Evolutionary conservation across 148 eudicot species (phyloP).

Genomic region (Camellia japonica): DNA sequence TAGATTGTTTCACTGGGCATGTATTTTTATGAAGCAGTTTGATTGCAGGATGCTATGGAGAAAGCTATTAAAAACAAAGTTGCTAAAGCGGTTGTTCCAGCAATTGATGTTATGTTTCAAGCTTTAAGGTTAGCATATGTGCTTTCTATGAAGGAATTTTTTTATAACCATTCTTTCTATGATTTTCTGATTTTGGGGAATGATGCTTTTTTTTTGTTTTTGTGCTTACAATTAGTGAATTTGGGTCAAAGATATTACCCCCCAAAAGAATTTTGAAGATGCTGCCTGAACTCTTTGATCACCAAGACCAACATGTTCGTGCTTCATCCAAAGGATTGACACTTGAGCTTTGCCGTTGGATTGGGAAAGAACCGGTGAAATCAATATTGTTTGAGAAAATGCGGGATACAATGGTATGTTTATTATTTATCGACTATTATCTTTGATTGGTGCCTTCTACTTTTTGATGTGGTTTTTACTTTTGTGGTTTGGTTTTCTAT

Average conservation of each 20-base stretch:
- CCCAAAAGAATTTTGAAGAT: slow-evolving; percentile 98
- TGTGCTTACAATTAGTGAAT: slow-evolving; percentile 57
- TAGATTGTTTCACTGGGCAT: not conserved
- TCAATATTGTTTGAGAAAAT: slow-evolving; percentile 94
- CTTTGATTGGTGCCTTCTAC: not conserved
- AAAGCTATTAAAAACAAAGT: slow-evolving; percentile 94
- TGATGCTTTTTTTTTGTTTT: not conserved
- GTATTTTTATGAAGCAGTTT: not conserved
- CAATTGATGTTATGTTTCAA: slow-evolving; percentile 99
- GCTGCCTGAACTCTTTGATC: slow-evolving; percentile 99
- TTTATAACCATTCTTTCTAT: not conserved
- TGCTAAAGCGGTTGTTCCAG: slow-evolving; percentile 98
- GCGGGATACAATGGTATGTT: slow-evolving; percentile 96
- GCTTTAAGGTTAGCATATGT: slow-evolving; percentile 67
- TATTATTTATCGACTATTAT: not conserved
- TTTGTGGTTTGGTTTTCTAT: slow-evolving; percentile 5
- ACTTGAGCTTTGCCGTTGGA: slow-evolving; percentile 98
- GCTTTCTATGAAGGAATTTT: not conserved
- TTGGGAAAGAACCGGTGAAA: slow-evolving; percentile 95
- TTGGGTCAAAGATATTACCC: slow-evolving; percentile 91
- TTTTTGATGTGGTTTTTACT: slow-evolving; percentile 7
- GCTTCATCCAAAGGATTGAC: slow-evolving; percentile 99
- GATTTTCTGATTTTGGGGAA: not conserved
- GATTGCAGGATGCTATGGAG: slow-evolving; percentile 91
- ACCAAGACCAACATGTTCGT: slow-evolving; percentile 99